phyloP scores from a whole-genome alignment of 306 rosid species.

The Lathyrus tuberosus region DNA sequence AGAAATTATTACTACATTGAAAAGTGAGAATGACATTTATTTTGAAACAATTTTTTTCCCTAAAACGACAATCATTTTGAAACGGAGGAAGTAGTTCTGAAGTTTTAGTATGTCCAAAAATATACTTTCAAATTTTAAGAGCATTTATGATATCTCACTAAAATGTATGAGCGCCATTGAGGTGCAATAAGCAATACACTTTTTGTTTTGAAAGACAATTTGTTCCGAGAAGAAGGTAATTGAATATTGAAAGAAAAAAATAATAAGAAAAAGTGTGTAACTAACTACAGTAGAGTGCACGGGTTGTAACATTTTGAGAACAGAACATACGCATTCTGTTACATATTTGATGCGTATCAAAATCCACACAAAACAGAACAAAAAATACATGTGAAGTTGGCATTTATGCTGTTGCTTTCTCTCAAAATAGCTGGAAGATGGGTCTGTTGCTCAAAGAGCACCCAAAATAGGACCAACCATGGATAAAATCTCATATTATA shows the following conservation, averaged over 20 bases:
- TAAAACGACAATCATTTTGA: no score
- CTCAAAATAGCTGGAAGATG: conserved; percentile 44
- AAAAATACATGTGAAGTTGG: conserved; percentile 33
- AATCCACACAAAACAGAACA: background rate
- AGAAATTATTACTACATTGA: no score
- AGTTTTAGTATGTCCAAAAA: no score
- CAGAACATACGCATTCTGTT: background rate
- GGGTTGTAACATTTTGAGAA: background rate
- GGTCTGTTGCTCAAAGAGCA: conserved; percentile 39
- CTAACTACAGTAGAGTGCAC: background rate
- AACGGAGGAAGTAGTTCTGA: no score
- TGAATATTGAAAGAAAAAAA: background rate
- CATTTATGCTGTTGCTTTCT: conserved; percentile 46
- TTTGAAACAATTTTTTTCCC: no score
- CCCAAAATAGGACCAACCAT: conserved; percentile 42
- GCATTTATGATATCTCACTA: no score
- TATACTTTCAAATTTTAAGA: no score
- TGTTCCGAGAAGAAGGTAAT: no score
- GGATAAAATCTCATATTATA: background rate
- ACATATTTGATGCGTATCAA: conserved; percentile 1
- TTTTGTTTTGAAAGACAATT: no score
- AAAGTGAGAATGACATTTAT: no score
- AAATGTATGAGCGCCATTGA: no score
- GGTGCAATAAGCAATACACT: no score
- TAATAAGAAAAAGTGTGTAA: background rate